Evolutionary conservation across 495 filamentous ascomycete species (phyloP).

Genomic region (Pseudoneurospora amorphoporcata): DNA sequence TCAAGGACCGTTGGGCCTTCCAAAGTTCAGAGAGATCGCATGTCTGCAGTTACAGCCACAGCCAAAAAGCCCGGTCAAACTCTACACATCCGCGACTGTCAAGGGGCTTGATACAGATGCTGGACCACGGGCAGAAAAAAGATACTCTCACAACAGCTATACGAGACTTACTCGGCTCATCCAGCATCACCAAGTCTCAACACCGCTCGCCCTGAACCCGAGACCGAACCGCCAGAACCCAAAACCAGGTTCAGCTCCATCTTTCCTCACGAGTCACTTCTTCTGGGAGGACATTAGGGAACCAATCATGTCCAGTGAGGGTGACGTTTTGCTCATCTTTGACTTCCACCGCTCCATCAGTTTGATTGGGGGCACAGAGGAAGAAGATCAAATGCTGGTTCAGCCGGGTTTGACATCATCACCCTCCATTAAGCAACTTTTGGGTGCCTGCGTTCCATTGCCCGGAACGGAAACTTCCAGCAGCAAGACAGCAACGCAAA

Average conservation of each 20-base stretch:
- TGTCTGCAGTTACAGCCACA: not conserved
- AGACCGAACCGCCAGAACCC: not conserved
- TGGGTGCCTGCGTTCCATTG: slow-evolving; percentile 10
- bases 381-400: slow-evolving; percentile 6
- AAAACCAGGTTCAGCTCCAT: too few relatives aligned
- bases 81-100: not conserved
- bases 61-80: not conserved
- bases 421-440: slow-evolving; percentile 14
- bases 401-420: slow-evolving; percentile 9
- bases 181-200: not conserved
- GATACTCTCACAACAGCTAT: not conserved
- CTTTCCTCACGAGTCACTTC: slow-evolving; percentile 9
- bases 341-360: slow-evolving; percentile 9
- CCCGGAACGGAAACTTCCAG: not conserved
- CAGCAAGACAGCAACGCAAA: not conserved
- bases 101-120: not conserved
- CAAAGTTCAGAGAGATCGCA: slow-evolving; percentile 1
- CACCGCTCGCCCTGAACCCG: not conserved
- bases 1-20: slow-evolving; percentile 1
- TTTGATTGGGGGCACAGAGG: not conserved
- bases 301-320: slow-evolving; percentile 12
- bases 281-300: slow-evolving; percentile 23
- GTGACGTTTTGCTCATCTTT: slow-evolving; percentile 17
- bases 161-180: not conserved
- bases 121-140: not conserved